phyloP scores from a whole-genome alignment of 768 basidiomycete species.

The Leccinum subgranulosum region DNA sequence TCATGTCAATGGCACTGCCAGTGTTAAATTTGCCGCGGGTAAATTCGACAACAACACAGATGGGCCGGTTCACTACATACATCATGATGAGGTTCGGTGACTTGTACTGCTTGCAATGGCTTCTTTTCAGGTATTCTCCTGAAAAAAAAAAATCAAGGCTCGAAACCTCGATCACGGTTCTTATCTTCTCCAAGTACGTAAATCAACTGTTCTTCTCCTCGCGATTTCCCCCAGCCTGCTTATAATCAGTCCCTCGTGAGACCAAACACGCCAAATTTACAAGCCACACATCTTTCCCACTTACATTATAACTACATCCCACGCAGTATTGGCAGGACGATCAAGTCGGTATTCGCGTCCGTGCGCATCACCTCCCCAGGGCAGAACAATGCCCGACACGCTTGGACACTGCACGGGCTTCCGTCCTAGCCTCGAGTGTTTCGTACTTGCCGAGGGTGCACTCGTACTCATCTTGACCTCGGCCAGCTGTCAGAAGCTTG shows the following conservation, averaged over 20 bases:
- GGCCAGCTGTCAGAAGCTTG: too few species aligned
- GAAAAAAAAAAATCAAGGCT: neutral
- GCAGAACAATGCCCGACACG: neutral
- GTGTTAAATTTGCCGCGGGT: neutral
- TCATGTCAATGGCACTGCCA: neutral
- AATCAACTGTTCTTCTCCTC: neutral
- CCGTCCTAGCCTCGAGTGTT: neutral
- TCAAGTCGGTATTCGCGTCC: neutral
- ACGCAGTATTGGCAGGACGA: neutral
- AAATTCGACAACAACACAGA: neutral
- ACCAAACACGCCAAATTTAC: too few species aligned
- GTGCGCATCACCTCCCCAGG: neutral
- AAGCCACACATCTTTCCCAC: neutral
- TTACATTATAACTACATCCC: neutral
- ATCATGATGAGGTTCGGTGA: neutral
- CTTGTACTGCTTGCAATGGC: too few species aligned
- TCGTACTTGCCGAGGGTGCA: neutral
- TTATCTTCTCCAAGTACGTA: neutral
- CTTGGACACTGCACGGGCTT: neutral
- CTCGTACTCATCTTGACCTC: neutral
- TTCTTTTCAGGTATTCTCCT: too few species aligned
- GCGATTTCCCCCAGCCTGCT: neutral
- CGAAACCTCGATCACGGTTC: neutral
- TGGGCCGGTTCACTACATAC: too few species aligned
- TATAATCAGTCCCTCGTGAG: neutral